Percentiles rank a stretch among this genome's conserved stretches.
These are phyloP conservation scores for Cladophialophora bantiana DNA, from an alignment of 2,329 filamentous ascomycete genomes.

Conservation along the genomic window DNA sequence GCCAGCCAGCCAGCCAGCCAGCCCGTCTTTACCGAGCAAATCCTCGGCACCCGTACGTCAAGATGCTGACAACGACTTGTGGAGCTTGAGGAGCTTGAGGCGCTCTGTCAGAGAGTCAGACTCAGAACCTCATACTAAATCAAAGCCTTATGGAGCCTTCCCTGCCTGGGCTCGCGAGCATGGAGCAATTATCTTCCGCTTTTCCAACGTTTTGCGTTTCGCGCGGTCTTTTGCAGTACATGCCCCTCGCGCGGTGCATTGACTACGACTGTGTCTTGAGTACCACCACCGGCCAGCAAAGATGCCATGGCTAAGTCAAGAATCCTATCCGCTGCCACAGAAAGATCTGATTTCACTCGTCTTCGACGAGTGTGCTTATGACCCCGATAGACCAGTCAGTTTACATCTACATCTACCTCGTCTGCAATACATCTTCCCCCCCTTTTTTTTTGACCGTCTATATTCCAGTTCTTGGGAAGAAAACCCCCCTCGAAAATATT, in stretches of 20 bases:
- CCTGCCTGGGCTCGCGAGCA: too few relatives aligned
- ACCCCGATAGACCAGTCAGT: constrained; percentile 57
- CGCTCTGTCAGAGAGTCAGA: background rate
- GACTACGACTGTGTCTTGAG: too few relatives aligned
- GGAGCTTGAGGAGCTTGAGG: too few relatives aligned
- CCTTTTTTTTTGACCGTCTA: too few relatives aligned
- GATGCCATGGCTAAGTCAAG: constrained; percentile 17
- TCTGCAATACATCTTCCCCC: too few relatives aligned
- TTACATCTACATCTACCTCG: background rate
- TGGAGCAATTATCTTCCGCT: too few relatives aligned
- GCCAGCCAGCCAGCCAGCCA: too few relatives aligned
- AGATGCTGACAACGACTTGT: background rate
- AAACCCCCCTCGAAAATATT: too few relatives aligned
- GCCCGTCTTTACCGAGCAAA: background rate
- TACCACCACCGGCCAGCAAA: background rate
- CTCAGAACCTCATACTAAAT: background rate
- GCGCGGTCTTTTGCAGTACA: too few relatives aligned
- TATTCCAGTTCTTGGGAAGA: too few relatives aligned
- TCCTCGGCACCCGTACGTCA: constrained; percentile 2
- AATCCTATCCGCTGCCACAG: constrained; percentile 36
- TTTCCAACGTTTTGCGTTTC: too few relatives aligned
- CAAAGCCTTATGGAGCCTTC: background rate
- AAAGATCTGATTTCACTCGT: constrained; percentile 62
- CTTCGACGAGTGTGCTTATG: constrained; percentile 58
- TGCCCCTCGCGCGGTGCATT: too few relatives aligned